These are phyloP conservation scores for Dicorynia guianensis DNA, from an alignment of 306 rosid genomes.

Conservation along the genomic window DNA sequence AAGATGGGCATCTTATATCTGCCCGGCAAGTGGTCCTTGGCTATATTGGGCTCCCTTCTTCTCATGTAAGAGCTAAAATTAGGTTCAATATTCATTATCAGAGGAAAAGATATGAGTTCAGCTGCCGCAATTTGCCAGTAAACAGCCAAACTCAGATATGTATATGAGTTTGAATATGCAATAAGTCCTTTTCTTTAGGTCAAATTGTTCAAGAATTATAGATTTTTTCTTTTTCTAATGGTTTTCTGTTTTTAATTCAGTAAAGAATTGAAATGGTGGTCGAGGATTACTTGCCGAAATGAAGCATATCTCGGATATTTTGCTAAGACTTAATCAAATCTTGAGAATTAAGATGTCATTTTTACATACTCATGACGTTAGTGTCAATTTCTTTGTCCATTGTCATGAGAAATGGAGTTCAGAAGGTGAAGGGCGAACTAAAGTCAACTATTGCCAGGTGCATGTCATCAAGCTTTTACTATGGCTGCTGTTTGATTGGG, in stretches of 20 bases:
- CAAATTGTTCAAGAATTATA: neutral
- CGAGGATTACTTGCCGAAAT: neutral
- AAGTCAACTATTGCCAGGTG: neutral
- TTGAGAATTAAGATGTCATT: too few species aligned
- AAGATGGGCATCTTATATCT: neutral
- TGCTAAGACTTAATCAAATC: too few species aligned
- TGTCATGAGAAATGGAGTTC: slow-evolving; percentile 9
- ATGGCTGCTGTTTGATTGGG: neutral
- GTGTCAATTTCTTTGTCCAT: slow-evolving; percentile 20
- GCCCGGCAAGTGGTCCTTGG: slow-evolving; percentile 67
- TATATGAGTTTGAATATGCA: slow-evolving; percentile 9
- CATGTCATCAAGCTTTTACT: neutral
- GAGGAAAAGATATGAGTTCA: slow-evolving; percentile 33
- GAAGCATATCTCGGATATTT: too few species aligned
- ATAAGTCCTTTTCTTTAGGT: neutral
- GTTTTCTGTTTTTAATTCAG: neutral
- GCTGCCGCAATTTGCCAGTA: slow-evolving; percentile 17
- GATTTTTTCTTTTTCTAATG: slow-evolving; percentile 1
- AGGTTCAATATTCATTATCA: slow-evolving; percentile 39
- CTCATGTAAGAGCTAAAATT: slow-evolving; percentile 48
- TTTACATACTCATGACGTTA: too few species aligned
- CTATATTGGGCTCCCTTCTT: slow-evolving; percentile 57
- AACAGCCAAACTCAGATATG: neutral
- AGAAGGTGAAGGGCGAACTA: slow-evolving; percentile 6
- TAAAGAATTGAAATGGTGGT: too few species aligned